phyloP scores from a whole-genome alignment of 2,329 filamentous ascomycete genomes.

The Graphilbum fragrans region DNA sequence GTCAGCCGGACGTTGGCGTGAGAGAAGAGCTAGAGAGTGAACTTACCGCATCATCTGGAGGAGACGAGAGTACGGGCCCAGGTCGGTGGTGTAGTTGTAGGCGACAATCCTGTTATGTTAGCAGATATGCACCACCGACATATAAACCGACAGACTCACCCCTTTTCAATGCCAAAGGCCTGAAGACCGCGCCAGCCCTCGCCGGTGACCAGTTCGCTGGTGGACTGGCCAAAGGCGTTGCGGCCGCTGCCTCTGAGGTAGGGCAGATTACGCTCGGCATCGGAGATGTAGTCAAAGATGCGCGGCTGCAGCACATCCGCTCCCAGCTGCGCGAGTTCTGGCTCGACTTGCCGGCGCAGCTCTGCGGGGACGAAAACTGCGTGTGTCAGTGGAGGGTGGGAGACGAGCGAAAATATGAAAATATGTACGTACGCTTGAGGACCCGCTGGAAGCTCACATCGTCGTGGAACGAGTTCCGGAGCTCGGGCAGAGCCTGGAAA shows the following conservation, averaged over 20 bases:
- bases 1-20: not conserved
- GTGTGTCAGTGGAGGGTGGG: not conserved
- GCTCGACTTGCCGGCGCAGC: slow-evolving; percentile 24
- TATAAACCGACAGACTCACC: slow-evolving; percentile 17
- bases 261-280: slow-evolving; percentile 54
- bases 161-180: slow-evolving; percentile 43
- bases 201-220: slow-evolving; percentile 47
- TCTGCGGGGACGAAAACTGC: slow-evolving; percentile 36
- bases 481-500: slow-evolving; percentile 38
- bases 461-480: slow-evolving; percentile 45
- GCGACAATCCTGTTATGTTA: slow-evolving; percentile 33
- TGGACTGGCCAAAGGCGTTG: slow-evolving; percentile 49
- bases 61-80: slow-evolving; percentile 38
- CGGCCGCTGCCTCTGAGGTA: slow-evolving; percentile 43
- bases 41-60: slow-evolving; percentile 43
- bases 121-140: not conserved
- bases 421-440: slow-evolving; percentile 20
- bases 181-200: slow-evolving; percentile 56
- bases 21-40: not conserved
- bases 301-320: slow-evolving; percentile 38
- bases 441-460: slow-evolving; percentile 39
- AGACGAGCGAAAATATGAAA: not conserved
- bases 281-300: slow-evolving; percentile 45
- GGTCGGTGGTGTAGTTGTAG: slow-evolving; percentile 43
- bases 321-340: slow-evolving; percentile 35